These are phyloP conservation scores for Actinomortierella ambigua DNA, from an alignment of 371 early-diverging fungal species.

Conservation along the genomic window DNA sequence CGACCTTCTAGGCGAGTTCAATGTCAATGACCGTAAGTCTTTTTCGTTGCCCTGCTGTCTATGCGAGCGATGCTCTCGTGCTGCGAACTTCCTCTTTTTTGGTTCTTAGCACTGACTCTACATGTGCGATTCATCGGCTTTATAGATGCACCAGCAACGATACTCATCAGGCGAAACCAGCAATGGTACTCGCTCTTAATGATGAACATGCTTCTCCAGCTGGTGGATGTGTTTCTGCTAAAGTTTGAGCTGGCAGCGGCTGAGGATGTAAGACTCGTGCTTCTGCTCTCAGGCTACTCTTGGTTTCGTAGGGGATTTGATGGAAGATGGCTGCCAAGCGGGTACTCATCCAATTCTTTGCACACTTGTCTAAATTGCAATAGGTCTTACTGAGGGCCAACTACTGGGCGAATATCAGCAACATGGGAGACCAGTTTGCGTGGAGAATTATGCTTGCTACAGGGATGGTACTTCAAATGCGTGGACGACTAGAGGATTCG, in stretches of 20 bases:
- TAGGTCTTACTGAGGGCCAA: conserved; percentile 23
- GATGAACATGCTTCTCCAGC: conserved; percentile 41
- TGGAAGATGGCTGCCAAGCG: no score
- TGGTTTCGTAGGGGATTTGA: no score
- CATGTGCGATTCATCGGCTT: background rate
- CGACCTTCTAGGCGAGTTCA: conserved; percentile 32
- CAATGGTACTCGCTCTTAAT: conserved; percentile 39
- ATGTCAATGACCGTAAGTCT: conserved; percentile 37
- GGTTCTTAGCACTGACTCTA: no score
- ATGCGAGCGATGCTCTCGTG: background rate
- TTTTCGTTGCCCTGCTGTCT: background rate
- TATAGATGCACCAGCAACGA: conserved; percentile 19
- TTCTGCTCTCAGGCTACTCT: background rate
- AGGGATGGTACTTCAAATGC: conserved; percentile 35
- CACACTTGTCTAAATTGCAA: background rate
- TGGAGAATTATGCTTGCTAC: conserved; percentile 31
- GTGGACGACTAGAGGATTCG: conserved; percentile 27
- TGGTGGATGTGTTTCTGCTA: conserved; percentile 28
- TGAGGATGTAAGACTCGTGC: conserved; percentile 22
- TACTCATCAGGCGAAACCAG: conserved; percentile 29
- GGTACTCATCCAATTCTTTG: conserved; percentile 7
- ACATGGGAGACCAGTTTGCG: conserved; percentile 31
- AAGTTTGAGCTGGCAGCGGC: conserved; percentile 30
- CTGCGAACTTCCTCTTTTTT: background rate
- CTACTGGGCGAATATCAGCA: conserved; percentile 39